Evolutionary conservation across 345 rosid species (phyloP), one percentile per base, ranked within the genome.

Genomic region (Balakata baccata): DNA sequence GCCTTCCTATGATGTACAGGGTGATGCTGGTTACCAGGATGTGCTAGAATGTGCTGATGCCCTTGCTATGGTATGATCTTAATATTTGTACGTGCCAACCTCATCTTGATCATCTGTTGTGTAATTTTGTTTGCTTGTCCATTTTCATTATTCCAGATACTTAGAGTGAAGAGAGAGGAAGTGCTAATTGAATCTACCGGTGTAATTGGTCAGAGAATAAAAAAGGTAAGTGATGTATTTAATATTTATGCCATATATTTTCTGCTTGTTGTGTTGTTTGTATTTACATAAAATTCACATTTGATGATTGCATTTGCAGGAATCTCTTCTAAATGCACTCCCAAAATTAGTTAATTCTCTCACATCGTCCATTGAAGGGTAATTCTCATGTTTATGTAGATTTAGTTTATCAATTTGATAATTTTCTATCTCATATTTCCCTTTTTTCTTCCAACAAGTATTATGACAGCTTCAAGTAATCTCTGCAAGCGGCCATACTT

Each of bases 21-120:
- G 99, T 68, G 96, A 95, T 83, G 96, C 89, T 3, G 99, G 99
- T 75, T 89, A 87, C 81, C 89, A 87, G 82, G 99, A 92, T 79
- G 75, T 85, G 79, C 69, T 92, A 69, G 99, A 92, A 76, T 91
- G 92, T 80, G 96, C 84, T 51, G 85, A 83, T 29, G 71, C 86
- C 56, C 87, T 90, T 77, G 96, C 99, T 29, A 75, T 57, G 78
- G 98, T 88, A 85, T 29, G 46, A 41, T 63, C 74, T 23, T 52
- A 51, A 23, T 17, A 50, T 10, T 54, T 43, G 8, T 64, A 58
- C 43, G 65, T 73, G 45, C 66, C 43, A 54, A 71, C 14, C 18
- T 62, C 46, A 6, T 68, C 41, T 57, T 50, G 38, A 17, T 72
- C 59, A 69, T 79, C 18, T 57, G 51, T 20, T 25, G 16, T 53